A percentile compares a stretch with the other conserved stretches of the same genome.
phyloP scores from a whole-genome alignment of 2,329 filamentous ascomycete genomes.

The Didymella pomorum region DNA sequence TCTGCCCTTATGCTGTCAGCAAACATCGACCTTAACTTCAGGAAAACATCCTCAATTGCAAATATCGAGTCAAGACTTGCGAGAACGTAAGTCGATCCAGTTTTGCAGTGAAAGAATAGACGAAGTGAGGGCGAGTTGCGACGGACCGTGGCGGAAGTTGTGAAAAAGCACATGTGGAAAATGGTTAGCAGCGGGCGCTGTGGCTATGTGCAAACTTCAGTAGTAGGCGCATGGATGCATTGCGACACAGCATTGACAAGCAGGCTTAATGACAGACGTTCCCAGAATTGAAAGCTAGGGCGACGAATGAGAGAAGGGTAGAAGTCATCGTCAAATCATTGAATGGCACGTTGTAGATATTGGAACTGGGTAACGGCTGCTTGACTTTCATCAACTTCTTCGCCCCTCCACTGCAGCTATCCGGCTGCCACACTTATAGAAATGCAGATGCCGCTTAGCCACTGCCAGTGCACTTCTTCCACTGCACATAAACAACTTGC shows the following conservation, averaged over 20 bases:
- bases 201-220: background rate
- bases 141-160: no score
- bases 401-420: no score
- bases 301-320: background rate
- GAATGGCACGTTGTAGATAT: background rate
- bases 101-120: background rate
- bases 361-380: background rate
- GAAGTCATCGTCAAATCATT: background rate
- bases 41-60: no score
- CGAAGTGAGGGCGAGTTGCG: background rate
- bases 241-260: background rate
- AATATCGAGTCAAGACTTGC: no score
- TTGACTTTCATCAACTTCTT: background rate
- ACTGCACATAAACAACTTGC: slow-evolving; percentile 55
- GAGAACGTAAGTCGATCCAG: no score
- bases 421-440: background rate
- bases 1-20: no score
- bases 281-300: background rate
- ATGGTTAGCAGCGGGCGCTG: background rate
- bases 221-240: background rate
- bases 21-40: no score
- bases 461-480: slow-evolving; percentile 51
- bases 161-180: background rate
- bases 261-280: background rate
- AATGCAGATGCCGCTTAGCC: background rate